Evolutionary conservation across 1,284 basidiomycete species (phyloP), one percentile per base, ranked within the genome.

Genomic region (Ganoderma multipileum): DNA sequence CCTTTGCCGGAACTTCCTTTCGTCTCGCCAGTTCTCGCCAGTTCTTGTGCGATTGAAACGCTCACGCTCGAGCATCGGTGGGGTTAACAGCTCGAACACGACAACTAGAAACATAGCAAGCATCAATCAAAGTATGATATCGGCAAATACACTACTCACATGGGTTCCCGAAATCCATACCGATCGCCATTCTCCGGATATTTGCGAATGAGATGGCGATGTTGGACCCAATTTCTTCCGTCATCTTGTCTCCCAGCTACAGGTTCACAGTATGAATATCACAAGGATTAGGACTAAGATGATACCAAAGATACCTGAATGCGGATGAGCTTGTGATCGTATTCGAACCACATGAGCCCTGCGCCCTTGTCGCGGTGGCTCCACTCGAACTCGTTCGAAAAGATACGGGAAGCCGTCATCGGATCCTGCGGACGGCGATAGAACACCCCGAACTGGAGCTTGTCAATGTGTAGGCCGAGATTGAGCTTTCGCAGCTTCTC

Each of bases 51-150:
- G 83, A 74, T 89, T 84, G 68, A 90, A 86, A 30, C 86, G 81
- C 69, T 89, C 85, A 64, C 82, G 80, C 76, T 91, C 90, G 23
- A 92, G 77, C n/a, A 86, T 78, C 0, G 89, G 87, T 1, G 90
- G 90, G 0, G 84, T 87, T n/a, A 85, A 73, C 1, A 89, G 81
- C 69, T 91, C 89, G 67, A 92, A 89, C 71, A 88, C 88, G n/a
- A 91, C 79, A 76, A 87, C 90, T 91, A 66, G 20, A 12, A 20
- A 9, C 1, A n/a, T 33, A 23, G 9, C 44, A n/a, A 39, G 36
- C 41, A 50, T 61, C 7, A 33, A 30, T 54, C 11, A 30, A 36
- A 20, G 16, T 38, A 14, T 16, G 36, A 26, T 23, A 14, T 6
- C 23, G 20, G 28, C 1, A 47, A n/a, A 8, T 4, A 39, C 5